These are phyloP conservation scores for Ceratorhiza oryzae-sativae DNA, from an alignment of 1,284 basidiomycete genomes.

Conservation along the genomic window DNA sequence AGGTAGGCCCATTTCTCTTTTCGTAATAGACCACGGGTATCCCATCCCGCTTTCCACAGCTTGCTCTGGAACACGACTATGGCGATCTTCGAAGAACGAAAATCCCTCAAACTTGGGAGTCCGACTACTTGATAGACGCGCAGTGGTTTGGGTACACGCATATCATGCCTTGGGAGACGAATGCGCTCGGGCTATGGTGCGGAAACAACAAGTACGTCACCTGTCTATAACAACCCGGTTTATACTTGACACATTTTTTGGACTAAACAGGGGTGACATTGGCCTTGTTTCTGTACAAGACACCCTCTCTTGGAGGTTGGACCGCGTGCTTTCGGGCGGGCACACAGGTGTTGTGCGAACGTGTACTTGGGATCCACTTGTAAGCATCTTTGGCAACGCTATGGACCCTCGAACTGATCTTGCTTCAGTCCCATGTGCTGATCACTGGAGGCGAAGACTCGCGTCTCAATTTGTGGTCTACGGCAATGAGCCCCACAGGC, in stretches of 20 bases:
- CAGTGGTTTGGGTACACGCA: slow-evolving; percentile 38
- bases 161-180: slow-evolving; percentile 41
- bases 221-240: slow-evolving; percentile 17
- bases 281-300: slow-evolving; percentile 56
- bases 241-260: slow-evolving; percentile 9
- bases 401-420: slow-evolving; percentile 25
- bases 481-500: background rate
- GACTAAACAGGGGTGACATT: slow-evolving; percentile 60
- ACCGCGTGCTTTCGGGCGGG: slow-evolving; percentile 59
- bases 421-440: slow-evolving; percentile 55
- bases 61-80: slow-evolving; percentile 58
- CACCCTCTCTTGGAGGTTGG: slow-evolving; percentile 57
- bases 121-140: slow-evolving; percentile 64
- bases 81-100: slow-evolving; percentile 61
- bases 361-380: slow-evolving; percentile 63
- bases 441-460: slow-evolving; percentile 71
- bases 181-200: slow-evolving; percentile 57
- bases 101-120: slow-evolving; percentile 61
- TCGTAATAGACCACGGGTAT: slow-evolving; percentile 8
- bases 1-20: slow-evolving; percentile 56
- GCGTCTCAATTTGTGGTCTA: slow-evolving; percentile 61
- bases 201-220: slow-evolving; percentile 65
- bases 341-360: slow-evolving; percentile 66
- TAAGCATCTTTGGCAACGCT: slow-evolving; percentile 46
- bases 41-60: slow-evolving; percentile 50